Evolutionary conservation across 176 grass and related monocot species (phyloP).

Genomic region (Oryza brachyantha): DNA sequence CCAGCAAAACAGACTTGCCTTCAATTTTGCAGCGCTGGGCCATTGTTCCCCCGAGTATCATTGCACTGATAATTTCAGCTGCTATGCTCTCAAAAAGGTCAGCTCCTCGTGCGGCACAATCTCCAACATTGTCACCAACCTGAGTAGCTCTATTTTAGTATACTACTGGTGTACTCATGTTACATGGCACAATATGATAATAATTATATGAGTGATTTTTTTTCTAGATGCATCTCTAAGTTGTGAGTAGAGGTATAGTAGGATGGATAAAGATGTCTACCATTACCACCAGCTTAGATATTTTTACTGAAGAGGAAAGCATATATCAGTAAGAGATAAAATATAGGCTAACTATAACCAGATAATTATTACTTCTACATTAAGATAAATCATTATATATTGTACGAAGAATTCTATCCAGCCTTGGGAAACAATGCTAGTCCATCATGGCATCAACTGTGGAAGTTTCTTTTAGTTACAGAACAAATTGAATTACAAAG

Average conservation of each 20-base stretch:
- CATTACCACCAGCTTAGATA: neutral
- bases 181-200: neutral
- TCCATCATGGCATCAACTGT: neutral
- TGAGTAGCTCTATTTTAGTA: slow-evolving; percentile 37
- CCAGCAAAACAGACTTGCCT: slow-evolving; percentile 45
- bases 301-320: neutral
- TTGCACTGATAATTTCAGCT: slow-evolving; percentile 99
- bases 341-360: slow-evolving; percentile 21
- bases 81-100: slow-evolving; percentile 99
- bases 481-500: neutral
- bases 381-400: neutral
- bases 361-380: slow-evolving; percentile 26
- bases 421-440: neutral
- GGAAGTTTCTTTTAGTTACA: neutral
- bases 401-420: neutral
- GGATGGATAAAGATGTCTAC: neutral
- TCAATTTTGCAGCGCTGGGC: slow-evolving; percentile 98
- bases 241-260: neutral
- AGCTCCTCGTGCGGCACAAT: slow-evolving; percentile 94
- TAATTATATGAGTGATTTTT: neutral
- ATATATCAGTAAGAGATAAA: slow-evolving; percentile 13
- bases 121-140: slow-evolving; percentile 99
- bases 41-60: slow-evolving; percentile 99
- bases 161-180: neutral
- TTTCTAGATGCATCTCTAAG: neutral